phyloP scores from a whole-genome alignment of 495 filamentous ascomycete species.

The Podospora tetraspora region DNA sequence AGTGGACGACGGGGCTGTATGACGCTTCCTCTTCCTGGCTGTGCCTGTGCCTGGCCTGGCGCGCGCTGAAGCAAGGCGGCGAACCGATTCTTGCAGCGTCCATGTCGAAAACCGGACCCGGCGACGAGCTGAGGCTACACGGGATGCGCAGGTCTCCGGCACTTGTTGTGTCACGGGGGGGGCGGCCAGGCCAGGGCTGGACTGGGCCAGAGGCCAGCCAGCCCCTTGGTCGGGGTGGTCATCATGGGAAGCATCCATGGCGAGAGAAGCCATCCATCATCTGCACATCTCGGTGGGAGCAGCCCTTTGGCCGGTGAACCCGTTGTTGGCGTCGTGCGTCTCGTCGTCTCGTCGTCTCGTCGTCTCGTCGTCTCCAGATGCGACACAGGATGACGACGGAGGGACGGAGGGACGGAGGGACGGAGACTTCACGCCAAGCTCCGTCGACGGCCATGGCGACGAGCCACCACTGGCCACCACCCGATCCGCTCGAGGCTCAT shows the following conservation, averaged over 20 bases:
- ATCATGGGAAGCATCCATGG: neutral
- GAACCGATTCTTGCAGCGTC: neutral
- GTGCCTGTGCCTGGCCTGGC: no score
- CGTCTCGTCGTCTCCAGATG: neutral
- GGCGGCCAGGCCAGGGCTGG: no score
- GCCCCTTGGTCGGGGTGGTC: neutral
- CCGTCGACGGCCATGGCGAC: neutral
- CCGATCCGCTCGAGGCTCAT: neutral
- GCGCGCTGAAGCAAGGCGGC: neutral
- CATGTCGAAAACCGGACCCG: neutral
- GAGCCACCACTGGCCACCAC: neutral
- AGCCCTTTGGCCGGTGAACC: neutral
- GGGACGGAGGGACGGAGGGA: neutral
- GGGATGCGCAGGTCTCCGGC: neutral
- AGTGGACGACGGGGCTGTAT: no score
- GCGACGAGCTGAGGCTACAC: neutral
- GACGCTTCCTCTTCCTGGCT: no score
- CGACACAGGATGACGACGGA: neutral
- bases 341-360: neutral
- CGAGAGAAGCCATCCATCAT: neutral
- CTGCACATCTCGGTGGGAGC: neutral
- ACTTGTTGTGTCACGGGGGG: neutral
- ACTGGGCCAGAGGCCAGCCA: neutral
- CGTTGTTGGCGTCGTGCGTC: neutral
- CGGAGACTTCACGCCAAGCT: neutral